Evolutionary conservation across 805 yeast genomes (phyloP).

Genomic region (Yarrowia divulgata): DNA sequence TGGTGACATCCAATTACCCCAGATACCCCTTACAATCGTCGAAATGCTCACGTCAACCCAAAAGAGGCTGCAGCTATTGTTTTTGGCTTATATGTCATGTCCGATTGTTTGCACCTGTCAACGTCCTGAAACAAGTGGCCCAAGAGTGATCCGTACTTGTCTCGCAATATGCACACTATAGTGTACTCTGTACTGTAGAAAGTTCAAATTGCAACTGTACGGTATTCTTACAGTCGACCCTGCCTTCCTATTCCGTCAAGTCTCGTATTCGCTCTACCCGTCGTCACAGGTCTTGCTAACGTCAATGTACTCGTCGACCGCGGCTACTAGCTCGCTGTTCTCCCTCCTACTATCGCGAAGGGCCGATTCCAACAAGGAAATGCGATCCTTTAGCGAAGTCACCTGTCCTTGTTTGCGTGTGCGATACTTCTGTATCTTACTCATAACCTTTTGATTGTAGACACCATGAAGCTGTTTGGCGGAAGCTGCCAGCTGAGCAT

Average conservation of each 20-base stretch:
- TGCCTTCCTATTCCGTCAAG: no score
- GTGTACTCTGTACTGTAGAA: no score
- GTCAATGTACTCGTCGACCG: conserved; percentile 26
- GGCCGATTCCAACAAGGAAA: not conserved
- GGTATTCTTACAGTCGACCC: no score
- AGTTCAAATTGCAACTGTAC: no score
- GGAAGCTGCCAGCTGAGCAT: not conserved
- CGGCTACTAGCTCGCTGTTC: conserved; percentile 17
- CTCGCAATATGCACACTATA: not conserved
- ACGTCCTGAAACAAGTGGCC: conserved; percentile 1
- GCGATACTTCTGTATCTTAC: conserved; percentile 13
- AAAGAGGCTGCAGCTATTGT: no score
- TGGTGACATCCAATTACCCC: no score
- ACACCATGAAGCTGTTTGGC: conserved; percentile 8
- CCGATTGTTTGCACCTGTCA: not conserved
- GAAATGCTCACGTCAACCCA: no score
- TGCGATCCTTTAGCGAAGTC: not conserved
- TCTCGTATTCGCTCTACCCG: no score
- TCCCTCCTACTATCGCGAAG: conserved; percentile 17
- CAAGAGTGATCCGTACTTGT: not conserved
- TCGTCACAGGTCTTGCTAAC: conserved; percentile 7
- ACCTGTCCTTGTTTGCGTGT: not conserved
- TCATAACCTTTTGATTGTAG: conserved; percentile 8
- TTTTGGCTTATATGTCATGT: no score
- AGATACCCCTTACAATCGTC: no score